These are phyloP conservation scores for Penicillium sp. DNA, from an alignment of 2,329 filamentous ascomycete genomes.

Conservation along the genomic window DNA sequence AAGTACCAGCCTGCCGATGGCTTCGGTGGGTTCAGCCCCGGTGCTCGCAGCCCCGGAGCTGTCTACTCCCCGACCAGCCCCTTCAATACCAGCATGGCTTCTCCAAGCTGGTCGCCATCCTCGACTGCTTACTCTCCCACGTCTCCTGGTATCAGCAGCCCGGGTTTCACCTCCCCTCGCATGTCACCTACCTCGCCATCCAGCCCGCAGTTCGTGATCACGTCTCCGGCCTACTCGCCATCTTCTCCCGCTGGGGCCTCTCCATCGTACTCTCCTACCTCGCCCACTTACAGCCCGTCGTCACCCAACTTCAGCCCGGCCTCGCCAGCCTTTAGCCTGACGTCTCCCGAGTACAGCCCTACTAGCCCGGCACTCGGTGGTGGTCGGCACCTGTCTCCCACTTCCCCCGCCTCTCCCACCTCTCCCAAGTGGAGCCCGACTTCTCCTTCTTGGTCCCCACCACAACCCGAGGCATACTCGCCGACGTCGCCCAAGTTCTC, in stretches of 20 bases:
- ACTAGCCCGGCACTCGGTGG: constrained; percentile 53
- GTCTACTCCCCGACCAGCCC: constrained; percentile 69
- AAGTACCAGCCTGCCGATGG: constrained; percentile 71
- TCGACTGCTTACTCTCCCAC: constrained; percentile 70
- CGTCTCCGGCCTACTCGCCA: constrained; percentile 70
- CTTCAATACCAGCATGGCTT: constrained; percentile 71
- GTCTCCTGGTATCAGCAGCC: constrained; percentile 66
- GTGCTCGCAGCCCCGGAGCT: constrained; percentile 62
- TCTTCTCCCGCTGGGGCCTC: constrained; percentile 69
- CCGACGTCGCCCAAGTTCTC: constrained; percentile 54
- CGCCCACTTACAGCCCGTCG: constrained; percentile 62
- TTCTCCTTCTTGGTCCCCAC: constrained; percentile 54
- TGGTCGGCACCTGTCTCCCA: constrained; percentile 46
- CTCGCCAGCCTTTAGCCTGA: constrained; percentile 57
- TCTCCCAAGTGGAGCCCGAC: constrained; percentile 59
- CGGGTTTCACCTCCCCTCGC: constrained; percentile 56
- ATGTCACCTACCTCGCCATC: constrained; percentile 57
- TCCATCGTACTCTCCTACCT: constrained; percentile 57
- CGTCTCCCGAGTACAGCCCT: constrained; percentile 61
- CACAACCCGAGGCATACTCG: constrained; percentile 52
- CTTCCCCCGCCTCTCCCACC: constrained; percentile 53
- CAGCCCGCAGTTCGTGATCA: constrained; percentile 57
- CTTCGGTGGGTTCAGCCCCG: constrained; percentile 65
- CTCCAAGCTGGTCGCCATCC: constrained; percentile 66
- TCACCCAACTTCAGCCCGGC: constrained; percentile 59